A percentile compares a stretch with the other conserved stretches of the same genome.
Conservation (phyloP, 163 green algal genomes). For the Smithsoniella earleae region DNA sequence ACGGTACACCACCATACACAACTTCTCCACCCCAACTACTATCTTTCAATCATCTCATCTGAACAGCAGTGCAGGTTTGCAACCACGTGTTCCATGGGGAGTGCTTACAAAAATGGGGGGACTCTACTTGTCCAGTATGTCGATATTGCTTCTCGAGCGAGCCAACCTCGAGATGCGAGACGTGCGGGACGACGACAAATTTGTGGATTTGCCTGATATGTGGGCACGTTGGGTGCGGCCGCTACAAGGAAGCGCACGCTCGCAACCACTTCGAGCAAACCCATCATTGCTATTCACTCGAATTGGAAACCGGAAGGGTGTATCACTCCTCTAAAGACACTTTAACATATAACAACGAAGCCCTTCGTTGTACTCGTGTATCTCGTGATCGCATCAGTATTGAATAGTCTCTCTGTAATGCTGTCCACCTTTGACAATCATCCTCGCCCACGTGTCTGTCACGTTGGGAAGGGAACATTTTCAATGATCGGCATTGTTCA, state of each 20-base stretch:
- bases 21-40: too few relatives aligned
- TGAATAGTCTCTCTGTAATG: not conserved
- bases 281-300: conserved; percentile 87
- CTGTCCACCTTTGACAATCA: too few relatives aligned
- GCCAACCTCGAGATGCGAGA: conserved; percentile 47
- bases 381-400: not conserved
- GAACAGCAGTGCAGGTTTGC: conserved; percentile 62
- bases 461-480: not conserved
- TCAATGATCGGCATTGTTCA: conserved; percentile 33
- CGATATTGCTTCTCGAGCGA: conserved; percentile 62
- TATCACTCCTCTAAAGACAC: not conserved
- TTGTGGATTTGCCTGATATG: conserved; percentile 99
- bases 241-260: conserved; percentile 73
- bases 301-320: conserved; percentile 76
- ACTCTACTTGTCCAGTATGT: conserved; percentile 90
- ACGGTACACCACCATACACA: too few relatives aligned
- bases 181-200: conserved; percentile 60
- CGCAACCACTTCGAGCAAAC: conserved; percentile 72
- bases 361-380: not conserved
- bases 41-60: too few relatives aligned
- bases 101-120: conserved; percentile 86
- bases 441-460: not conserved
- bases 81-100: conserved; percentile 94
- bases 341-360: not conserved
- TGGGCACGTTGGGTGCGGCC: conserved; percentile 90